These are phyloP conservation scores for Lyophyllum semitale DNA, from an alignment of 768 basidiomycete genomes.

Conservation along the genomic window DNA sequence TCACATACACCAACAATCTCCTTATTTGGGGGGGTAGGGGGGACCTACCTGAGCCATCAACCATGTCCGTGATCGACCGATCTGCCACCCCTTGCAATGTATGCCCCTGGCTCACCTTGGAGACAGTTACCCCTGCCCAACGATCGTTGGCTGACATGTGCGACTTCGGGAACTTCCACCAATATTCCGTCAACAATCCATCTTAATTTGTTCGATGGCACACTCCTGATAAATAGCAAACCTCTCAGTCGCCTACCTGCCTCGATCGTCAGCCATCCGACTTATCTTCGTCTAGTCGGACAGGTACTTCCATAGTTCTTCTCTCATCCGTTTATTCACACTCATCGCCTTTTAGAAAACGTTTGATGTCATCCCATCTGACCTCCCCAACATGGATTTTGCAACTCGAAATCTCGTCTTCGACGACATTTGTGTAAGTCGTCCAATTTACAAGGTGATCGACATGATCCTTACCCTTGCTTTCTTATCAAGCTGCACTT, in stretches of 20 bases:
- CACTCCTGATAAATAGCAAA: slow-evolving; percentile 42
- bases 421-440: slow-evolving; percentile 15
- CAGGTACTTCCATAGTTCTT: not conserved
- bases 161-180: not conserved
- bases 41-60: too few relatives aligned
- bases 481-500: not conserved
- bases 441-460: not conserved
- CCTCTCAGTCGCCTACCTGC: slow-evolving; percentile 38
- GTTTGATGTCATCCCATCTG: slow-evolving; percentile 9
- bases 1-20: too few relatives aligned
- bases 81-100: too few relatives aligned
- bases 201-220: slow-evolving; percentile 41
- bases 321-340: not conserved
- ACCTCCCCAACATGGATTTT: slow-evolving; percentile 7
- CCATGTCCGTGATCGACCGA: too few relatives aligned
- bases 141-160: slow-evolving; percentile 29
- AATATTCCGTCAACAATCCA: slow-evolving; percentile 22
- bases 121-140: slow-evolving; percentile 13
- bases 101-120: slow-evolving; percentile 23
- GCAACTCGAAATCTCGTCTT: slow-evolving; percentile 3
- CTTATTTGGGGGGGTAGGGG: too few relatives aligned
- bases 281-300: not conserved
- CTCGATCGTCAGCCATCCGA: slow-evolving; percentile 20
- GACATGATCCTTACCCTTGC: not conserved
- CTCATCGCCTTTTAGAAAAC: slow-evolving; percentile 13